Percentiles rank a stretch among this genome's conserved stretches.
These are phyloP conservation scores for Wakefieldia striispora DNA, from an alignment of 768 basidiomycete genomes.

Conservation along the genomic window DNA sequence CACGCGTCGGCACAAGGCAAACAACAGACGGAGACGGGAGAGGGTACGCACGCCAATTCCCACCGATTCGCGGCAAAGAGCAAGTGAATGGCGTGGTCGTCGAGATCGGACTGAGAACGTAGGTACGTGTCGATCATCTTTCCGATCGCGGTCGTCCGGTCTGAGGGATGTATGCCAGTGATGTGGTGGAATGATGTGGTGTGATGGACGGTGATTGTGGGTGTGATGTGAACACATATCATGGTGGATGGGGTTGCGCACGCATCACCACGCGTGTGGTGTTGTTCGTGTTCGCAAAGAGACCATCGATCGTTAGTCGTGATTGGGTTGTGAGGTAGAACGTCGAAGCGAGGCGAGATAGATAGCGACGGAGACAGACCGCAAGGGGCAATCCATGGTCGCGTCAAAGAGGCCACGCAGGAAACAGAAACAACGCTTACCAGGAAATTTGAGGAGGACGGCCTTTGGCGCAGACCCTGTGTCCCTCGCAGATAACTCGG, in stretches of 20 bases:
- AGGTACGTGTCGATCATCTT: slow-evolving; percentile 93
- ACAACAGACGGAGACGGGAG: not conserved
- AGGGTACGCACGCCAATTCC: slow-evolving; percentile 75
- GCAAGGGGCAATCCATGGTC: no score
- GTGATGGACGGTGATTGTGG: not conserved
- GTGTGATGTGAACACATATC: not conserved
- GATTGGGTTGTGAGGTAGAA: not conserved
- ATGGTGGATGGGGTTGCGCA: not conserved
- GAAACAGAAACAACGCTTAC: slow-evolving; percentile 39
- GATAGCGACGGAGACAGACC: no score
- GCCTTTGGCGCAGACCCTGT: slow-evolving; percentile 29
- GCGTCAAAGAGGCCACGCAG: no score
- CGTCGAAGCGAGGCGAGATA: no score
- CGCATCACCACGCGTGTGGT: no score
- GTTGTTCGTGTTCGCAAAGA: no score
- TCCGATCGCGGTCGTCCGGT: slow-evolving; percentile 88
- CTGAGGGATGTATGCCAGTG: slow-evolving; percentile 45
- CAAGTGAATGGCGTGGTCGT: slow-evolving; percentile 89
- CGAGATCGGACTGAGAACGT: slow-evolving; percentile 77
- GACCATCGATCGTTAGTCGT: no score
- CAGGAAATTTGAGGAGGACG: slow-evolving; percentile 83
- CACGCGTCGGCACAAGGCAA: not conserved
- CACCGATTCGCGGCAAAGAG: slow-evolving; percentile 97
- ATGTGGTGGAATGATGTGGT: not conserved
- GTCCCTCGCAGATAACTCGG: not conserved